Percentiles rank a stretch among this genome's conserved stretches.
phyloP scores from a whole-genome alignment of 78 protist genomes.

The Ministeria vibrans region DNA sequence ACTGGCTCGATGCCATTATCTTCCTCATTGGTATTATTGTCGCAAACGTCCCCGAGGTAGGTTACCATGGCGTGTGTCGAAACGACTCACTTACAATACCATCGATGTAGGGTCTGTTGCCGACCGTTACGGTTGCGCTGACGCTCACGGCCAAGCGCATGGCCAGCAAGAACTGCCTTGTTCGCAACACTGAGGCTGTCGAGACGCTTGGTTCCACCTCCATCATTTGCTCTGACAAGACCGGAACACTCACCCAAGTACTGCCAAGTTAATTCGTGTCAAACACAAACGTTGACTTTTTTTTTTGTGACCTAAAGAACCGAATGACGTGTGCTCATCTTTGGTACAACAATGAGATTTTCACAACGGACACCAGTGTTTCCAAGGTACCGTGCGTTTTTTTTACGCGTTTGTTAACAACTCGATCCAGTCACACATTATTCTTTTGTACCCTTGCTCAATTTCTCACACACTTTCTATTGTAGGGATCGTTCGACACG shows the following conservation, averaged over 20 bases:
- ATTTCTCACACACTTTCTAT: too few species aligned
- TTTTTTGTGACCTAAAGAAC: too few species aligned
- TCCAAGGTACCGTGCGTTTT: too few species aligned
- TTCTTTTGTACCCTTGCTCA: too few species aligned
- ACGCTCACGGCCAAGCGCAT: slow-evolving; percentile 78
- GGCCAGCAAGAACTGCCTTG: slow-evolving; percentile 78
- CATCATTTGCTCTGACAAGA: slow-evolving; percentile 93
- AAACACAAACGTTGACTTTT: too few species aligned
- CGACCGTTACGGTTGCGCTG: slow-evolving; percentile 79
- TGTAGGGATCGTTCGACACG: too few species aligned
- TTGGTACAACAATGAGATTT: slow-evolving; percentile 13
- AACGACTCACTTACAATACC: too few species aligned
- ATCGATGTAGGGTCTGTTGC: slow-evolving; percentile 96
- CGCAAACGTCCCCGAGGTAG: slow-evolving; percentile 73
- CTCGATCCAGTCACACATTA: too few species aligned
- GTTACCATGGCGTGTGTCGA: too few species aligned
- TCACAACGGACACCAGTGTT: background rate
- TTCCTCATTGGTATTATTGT: slow-evolving; percentile 37
- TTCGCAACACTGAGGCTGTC: slow-evolving; percentile 51
- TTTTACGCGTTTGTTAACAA: too few species aligned
- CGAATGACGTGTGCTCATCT: slow-evolving; percentile 57
- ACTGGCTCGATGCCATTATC: slow-evolving; percentile 38
- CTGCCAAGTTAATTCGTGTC: too few species aligned
- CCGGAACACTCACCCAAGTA: slow-evolving; percentile 94
- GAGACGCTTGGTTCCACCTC: slow-evolving; percentile 87